These are phyloP conservation scores for Colletotrichum sp. DNA, from an alignment of 2,329 filamentous ascomycete genomes.

Conservation along the genomic window DNA sequence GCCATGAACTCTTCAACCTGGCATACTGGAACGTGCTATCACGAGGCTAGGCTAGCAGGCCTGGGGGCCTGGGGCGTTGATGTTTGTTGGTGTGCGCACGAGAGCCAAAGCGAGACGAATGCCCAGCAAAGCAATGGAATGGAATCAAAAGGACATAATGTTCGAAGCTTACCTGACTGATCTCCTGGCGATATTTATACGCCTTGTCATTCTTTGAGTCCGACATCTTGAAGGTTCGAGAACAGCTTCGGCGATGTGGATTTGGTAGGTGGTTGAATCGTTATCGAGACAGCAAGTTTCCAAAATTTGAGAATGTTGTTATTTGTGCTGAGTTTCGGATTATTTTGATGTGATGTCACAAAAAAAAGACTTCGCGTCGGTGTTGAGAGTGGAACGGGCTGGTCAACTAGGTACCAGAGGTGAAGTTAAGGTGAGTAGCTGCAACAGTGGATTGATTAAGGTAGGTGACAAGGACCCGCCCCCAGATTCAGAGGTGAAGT, in stretches of 20 bases:
- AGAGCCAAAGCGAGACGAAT: background rate
- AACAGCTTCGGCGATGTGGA: background rate
- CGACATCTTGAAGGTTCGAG: conserved; percentile 7
- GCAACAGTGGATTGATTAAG: background rate
- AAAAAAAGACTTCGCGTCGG: background rate
- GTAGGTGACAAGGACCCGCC: background rate
- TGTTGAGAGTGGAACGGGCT: background rate
- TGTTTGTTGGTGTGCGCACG: background rate
- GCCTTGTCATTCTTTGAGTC: conserved; percentile 65
- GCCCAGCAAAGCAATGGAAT: background rate
- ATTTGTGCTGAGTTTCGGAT: background rate
- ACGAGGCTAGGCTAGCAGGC: background rate
- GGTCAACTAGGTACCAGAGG: background rate
- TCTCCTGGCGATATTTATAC: conserved; percentile 94
- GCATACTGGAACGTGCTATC: background rate
- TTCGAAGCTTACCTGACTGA: conserved; percentile 78
- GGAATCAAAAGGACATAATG: background rate
- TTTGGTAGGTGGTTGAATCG: background rate
- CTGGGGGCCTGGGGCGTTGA: background rate
- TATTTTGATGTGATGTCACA: background rate
- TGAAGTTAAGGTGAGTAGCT: background rate
- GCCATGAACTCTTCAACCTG: background rate
- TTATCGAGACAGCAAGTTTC: background rate
- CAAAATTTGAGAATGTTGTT: background rate
- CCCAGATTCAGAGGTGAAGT: background rate